A percentile compares a stretch with the other conserved stretches of the same genome.
phyloP scores from a whole-genome alignment of 257 asterid species.

The Nicotiana attenuata region DNA sequence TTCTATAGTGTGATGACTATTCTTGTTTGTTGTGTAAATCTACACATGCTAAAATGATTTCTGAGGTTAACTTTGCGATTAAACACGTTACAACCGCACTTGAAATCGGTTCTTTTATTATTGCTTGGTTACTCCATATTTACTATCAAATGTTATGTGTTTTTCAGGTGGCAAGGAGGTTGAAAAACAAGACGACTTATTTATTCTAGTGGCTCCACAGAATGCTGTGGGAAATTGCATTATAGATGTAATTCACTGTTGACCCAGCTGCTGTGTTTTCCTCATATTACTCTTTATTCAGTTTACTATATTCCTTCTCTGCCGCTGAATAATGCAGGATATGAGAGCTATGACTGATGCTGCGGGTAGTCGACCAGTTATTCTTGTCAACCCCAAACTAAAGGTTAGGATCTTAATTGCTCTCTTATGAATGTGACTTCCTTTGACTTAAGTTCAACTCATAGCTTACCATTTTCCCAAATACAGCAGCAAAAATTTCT shows the following conservation, averaged over 20 bases:
- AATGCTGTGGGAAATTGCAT: conserved; percentile 94
- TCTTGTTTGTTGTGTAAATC: background rate
- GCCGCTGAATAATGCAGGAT: conserved; percentile 50
- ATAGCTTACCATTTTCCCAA: too few species aligned
- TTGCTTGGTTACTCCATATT: background rate
- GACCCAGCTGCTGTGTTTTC: conserved; percentile 8
- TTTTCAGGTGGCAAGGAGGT: conserved; percentile 82
- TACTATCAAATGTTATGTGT: conserved; percentile 7
- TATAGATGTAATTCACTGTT: conserved; percentile 51
- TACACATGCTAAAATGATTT: background rate
- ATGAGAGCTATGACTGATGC: conserved; percentile 92
- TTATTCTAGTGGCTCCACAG: conserved; percentile 96
- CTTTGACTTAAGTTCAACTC: too few species aligned
- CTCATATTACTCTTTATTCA: background rate
- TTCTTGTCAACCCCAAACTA: conserved; percentile 75
- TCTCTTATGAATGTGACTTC: background rate
- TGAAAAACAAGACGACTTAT: conserved; percentile 81
- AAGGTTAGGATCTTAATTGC: conserved; percentile 39
- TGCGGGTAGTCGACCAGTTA: conserved; percentile 78
- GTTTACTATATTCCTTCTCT: conserved; percentile 1
- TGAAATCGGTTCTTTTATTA: background rate
- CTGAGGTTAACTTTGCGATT: background rate
- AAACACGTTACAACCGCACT: background rate
- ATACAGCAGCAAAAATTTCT: too few species aligned
- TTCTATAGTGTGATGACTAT: background rate